Percentiles rank a stretch among this genome's conserved stretches.
These are phyloP conservation scores for Lanmaoa rubissima DNA, from an alignment of 768 basidiomycete species.

Conservation along the genomic window DNA sequence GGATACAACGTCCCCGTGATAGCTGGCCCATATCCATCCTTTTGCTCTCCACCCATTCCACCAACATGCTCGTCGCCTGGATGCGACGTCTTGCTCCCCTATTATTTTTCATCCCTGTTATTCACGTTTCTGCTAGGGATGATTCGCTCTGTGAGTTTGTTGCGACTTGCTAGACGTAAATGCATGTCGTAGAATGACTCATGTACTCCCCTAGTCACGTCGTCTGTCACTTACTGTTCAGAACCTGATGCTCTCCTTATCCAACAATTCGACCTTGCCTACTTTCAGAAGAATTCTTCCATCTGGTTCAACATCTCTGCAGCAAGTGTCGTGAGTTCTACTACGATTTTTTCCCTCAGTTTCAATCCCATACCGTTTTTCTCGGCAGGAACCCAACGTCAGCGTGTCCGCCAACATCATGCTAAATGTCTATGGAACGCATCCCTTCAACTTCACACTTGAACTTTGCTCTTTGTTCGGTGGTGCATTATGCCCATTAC, in stretches of 20 bases:
- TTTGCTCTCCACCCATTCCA: conserved; percentile 13
- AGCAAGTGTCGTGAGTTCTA: conserved; percentile 71
- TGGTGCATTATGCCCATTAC: conserved; percentile 82
- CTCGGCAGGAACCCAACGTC: conserved; percentile 60
- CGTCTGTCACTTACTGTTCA: conserved; percentile 84
- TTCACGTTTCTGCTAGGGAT: conserved; percentile 47
- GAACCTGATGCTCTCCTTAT: conserved; percentile 79
- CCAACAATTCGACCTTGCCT: conserved; percentile 72
- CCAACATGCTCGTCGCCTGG: conserved; percentile 72
- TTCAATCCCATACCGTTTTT: conserved; percentile 15
- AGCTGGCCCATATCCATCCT: conserved; percentile 27
- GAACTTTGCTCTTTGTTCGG: conserved; percentile 77
- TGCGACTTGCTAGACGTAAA: neutral
- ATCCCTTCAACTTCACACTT: conserved; percentile 79
- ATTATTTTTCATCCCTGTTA: conserved; percentile 38
- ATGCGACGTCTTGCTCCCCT: conserved; percentile 55
- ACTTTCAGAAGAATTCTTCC: conserved; percentile 67
- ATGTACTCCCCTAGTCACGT: conserved; percentile 55
- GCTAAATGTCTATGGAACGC: conserved; percentile 85
- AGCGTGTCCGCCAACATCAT: conserved; percentile 81
- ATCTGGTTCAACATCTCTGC: conserved; percentile 84
- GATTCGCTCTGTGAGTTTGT: conserved; percentile 58
- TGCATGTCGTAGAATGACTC: conserved; percentile 1
- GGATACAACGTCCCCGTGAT: conserved; percentile 22
- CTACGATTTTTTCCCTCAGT: neutral